These are phyloP conservation scores for Clonostachys solani DNA, from an alignment of 2,329 filamentous ascomycete genomes.

Conservation along the genomic window DNA sequence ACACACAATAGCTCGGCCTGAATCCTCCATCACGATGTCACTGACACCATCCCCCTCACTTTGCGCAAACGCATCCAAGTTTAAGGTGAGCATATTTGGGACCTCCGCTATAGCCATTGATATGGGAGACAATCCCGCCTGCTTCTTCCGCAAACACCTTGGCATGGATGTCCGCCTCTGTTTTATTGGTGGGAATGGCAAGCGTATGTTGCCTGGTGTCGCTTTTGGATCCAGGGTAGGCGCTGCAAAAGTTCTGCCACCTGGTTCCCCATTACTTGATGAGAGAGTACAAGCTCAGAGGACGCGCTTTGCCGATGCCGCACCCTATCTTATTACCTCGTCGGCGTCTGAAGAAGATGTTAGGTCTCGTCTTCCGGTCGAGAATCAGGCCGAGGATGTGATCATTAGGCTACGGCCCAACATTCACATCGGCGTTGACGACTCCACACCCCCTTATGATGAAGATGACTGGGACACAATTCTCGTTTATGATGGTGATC, in stretches of 20 bases:
- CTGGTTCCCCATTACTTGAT: too few relatives aligned
- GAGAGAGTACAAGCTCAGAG: conserved; percentile 3
- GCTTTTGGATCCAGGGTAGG: conserved; percentile 7
- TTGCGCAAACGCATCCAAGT: conserved; percentile 5
- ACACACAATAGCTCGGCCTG: conserved; percentile 1
- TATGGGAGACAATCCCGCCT: conserved; percentile 9
- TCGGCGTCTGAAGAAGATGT: conserved; percentile 9
- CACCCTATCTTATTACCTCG: conserved; percentile 9
- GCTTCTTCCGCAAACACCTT: conserved; percentile 11
- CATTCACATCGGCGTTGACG: conserved; percentile 9
- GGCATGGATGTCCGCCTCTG: conserved; percentile 6
- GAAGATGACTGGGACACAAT: conserved; percentile 10
- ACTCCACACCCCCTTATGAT: conserved; percentile 4
- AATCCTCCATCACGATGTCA: conserved; percentile 7
- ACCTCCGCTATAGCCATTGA: conserved; percentile 8
- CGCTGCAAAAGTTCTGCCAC: conserved; percentile 2
- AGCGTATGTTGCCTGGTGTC: conserved; percentile 8
- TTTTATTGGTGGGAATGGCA: conserved; percentile 7
- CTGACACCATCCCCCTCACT: conserved; percentile 9
- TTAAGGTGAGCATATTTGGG: conserved; percentile 10
- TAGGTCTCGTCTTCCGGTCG: conserved; percentile 4
- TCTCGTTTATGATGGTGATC: conserved; percentile 4
- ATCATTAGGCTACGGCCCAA: conserved; percentile 9
- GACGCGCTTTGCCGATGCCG: conserved; percentile 10
- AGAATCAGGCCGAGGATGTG: conserved; percentile 5